Percentiles rank a stretch among this genome's conserved stretches.
Conservation (phyloP, 495 filamentous ascomycete genomes). For the Tuber melanosporum region DNA sequence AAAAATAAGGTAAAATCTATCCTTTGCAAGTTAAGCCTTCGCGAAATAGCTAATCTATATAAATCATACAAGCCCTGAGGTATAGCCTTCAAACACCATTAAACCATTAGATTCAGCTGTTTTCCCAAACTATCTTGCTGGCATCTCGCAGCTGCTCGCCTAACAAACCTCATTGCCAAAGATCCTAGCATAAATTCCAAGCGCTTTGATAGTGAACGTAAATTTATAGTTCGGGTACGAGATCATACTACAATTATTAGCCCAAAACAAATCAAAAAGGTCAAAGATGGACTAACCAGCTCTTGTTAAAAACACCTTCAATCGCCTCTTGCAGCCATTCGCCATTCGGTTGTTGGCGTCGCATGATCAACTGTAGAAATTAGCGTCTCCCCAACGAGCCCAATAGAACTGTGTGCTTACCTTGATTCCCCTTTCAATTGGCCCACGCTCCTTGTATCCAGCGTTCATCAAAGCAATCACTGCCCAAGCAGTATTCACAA, state of each 20-base stretch:
- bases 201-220: slow-evolving; percentile 84
- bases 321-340: slow-evolving; percentile 95
- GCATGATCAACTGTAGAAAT: slow-evolving; percentile 59
- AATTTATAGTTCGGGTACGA: slow-evolving; percentile 99
- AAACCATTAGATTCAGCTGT: not conserved
- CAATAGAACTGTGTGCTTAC: not conserved
- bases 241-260: slow-evolving; percentile 67
- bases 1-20: not conserved
- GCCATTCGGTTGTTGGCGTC: slow-evolving; percentile 74
- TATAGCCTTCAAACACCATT: not conserved
- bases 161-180: slow-evolving; percentile 53
- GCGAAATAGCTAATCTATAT: not conserved
- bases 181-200: slow-evolving; percentile 75
- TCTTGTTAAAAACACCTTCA: slow-evolving; percentile 98
- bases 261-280: not conserved
- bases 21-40: not conserved
- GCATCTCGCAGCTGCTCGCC: not conserved
- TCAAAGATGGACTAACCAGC: slow-evolving; percentile 55
- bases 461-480: slow-evolving; percentile 78
- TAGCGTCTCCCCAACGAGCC: not conserved
- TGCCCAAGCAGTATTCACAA: slow-evolving; percentile 91
- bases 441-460: slow-evolving; percentile 66
- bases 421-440: slow-evolving; percentile 65
- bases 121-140: not conserved
- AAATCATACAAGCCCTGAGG: not conserved